These are phyloP conservation scores for Saccharomyces hybrid DNA, from an alignment of 1,139 yeast genomes.

Conservation along the genomic window DNA sequence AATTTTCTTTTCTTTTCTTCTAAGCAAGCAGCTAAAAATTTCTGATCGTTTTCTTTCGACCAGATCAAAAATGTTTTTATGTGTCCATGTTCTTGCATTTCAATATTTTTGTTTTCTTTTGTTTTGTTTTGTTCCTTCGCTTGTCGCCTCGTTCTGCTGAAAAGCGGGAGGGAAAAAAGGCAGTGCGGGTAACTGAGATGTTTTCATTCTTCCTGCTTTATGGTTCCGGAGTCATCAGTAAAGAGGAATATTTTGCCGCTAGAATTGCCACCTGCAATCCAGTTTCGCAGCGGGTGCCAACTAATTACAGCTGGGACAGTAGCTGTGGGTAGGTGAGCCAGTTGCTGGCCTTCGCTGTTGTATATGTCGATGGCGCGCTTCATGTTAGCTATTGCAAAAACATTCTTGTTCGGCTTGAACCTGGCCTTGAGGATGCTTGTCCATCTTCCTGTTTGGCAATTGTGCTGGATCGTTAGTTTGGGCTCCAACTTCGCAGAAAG, in stretches of 20 bases:
- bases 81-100: not conserved
- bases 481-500: conserved; percentile 39
- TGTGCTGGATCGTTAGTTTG: conserved; percentile 61
- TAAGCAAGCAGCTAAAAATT: not conserved
- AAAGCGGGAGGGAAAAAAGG: not conserved
- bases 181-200: not conserved
- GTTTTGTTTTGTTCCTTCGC: not conserved
- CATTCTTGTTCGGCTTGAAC: conserved; percentile 74
- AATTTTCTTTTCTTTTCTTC: not conserved
- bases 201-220: not conserved
- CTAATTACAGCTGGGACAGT: conserved; percentile 79
- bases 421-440: conserved; percentile 80
- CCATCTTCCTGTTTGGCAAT: conserved; percentile 96
- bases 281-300: conserved; percentile 77
- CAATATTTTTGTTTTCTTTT: not conserved
- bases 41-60: not conserved
- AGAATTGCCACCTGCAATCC: conserved; percentile 92
- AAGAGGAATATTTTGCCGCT: conserved; percentile 80
- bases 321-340: conserved; percentile 74
- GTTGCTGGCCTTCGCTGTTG: conserved; percentile 62
- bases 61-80: not conserved
- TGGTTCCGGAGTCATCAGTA: conserved; percentile 14
- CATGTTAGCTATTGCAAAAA: conserved; percentile 91
- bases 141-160: not conserved
- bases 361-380: conserved; percentile 77